Evolutionary conservation across 75 land plant species (phyloP).

Genomic region (Adiantum capillusveneris): DNA sequence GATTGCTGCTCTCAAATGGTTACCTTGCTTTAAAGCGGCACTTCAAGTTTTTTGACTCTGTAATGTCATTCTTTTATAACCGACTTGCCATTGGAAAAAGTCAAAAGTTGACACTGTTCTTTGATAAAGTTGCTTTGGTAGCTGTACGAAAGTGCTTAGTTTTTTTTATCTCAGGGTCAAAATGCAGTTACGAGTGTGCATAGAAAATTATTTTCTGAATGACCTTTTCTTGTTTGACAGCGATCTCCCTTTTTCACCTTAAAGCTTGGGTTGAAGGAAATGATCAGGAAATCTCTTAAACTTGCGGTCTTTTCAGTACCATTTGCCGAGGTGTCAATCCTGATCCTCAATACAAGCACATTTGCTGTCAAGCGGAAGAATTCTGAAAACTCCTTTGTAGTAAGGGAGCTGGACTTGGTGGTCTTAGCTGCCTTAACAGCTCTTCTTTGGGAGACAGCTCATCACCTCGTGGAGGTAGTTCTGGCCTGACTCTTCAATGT

Average conservation of each 20-base stretch:
- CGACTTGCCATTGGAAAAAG: too few relatives aligned
- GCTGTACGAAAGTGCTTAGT: too few relatives aligned
- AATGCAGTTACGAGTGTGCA: conserved; percentile 1
- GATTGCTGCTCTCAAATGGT: too few relatives aligned
- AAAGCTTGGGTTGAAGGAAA: conserved; percentile 69
- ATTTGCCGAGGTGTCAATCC: conserved; percentile 22
- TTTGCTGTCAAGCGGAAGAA: neutral
- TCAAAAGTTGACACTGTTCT: too few relatives aligned
- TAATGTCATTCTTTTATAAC: too few relatives aligned
- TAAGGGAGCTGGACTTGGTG: conserved; percentile 42
- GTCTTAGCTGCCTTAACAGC: conserved; percentile 43
- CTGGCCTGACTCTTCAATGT: too few relatives aligned
- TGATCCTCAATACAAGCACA: conserved; percentile 21
- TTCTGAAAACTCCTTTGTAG: conserved; percentile 12
- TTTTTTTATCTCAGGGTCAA: neutral
- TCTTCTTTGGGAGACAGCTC: conserved; percentile 67
- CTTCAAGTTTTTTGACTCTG: too few relatives aligned
- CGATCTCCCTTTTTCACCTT: conserved; percentile 75
- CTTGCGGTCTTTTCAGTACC: conserved; percentile 42
- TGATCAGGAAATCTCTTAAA: conserved; percentile 35
- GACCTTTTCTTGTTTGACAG: conserved; percentile 31
- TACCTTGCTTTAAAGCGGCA: too few relatives aligned
- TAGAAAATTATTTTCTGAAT: too few relatives aligned
- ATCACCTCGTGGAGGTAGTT: conserved; percentile 77
- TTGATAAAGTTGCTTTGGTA: too few relatives aligned